These are phyloP conservation scores for Malus orientalis DNA, from an alignment of 306 rosid genomes.

Conservation along the genomic window DNA sequence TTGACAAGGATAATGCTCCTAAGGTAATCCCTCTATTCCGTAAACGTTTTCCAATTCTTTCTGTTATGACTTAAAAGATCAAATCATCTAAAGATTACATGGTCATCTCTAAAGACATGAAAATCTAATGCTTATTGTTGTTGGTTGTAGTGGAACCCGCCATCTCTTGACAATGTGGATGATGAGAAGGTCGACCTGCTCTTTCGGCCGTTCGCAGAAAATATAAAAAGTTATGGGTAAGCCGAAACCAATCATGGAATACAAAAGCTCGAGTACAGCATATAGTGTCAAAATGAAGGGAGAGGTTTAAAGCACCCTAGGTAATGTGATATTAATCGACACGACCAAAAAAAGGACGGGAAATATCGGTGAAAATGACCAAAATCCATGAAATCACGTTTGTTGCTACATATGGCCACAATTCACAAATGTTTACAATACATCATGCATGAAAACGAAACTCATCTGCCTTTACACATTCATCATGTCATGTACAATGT, in stretches of 20 bases:
- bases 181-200: slow-evolving; percentile 45
- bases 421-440: neutral
- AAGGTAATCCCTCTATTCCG: slow-evolving; percentile 42
- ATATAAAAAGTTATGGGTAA: too few relatives aligned
- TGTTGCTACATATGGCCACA: neutral
- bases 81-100: neutral
- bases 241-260: too few relatives aligned
- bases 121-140: neutral
- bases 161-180: slow-evolving; percentile 49
- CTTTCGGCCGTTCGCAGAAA: slow-evolving; percentile 42
- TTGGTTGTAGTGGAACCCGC: slow-evolving; percentile 69
- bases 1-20: slow-evolving; percentile 93
- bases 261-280: too few relatives aligned
- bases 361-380: neutral
- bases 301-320: too few relatives aligned
- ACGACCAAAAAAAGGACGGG: neutral
- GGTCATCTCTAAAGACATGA: neutral
- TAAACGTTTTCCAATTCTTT: neutral
- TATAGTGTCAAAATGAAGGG: too few relatives aligned
- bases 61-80: neutral
- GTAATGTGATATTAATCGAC: too few relatives aligned
- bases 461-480: slow-evolving; percentile 3
- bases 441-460: neutral
- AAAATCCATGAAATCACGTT: too few relatives aligned
- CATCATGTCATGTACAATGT: slow-evolving; percentile 21